phyloP scores from a whole-genome alignment of 352 stramenopile genomes.

The Phytophthora agathidicida region DNA sequence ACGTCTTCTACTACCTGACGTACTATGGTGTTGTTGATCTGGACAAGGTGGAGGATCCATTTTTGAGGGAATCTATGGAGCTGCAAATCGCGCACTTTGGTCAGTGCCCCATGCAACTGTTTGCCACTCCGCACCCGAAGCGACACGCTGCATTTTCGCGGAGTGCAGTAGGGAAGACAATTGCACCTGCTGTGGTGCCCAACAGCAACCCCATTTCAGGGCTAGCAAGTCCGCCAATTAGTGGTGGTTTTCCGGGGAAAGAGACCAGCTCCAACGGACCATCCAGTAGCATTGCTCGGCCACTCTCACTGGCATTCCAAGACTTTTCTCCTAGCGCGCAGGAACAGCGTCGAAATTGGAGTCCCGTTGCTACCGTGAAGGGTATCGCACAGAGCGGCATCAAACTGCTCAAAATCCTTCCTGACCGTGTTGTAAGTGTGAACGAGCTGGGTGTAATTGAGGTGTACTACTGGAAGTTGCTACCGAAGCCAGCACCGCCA shows the following conservation, averaged over 20 bases:
- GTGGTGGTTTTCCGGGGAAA: conserved; percentile 9
- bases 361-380: conserved; percentile 61
- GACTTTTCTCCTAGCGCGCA: conserved; percentile 58
- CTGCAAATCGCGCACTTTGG: conserved; percentile 99
- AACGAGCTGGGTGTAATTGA: conserved; percentile 89
- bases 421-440: conserved; percentile 78
- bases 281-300: conserved; percentile 43
- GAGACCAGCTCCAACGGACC: conserved; percentile 3
- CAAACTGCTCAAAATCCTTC: conserved; percentile 71
- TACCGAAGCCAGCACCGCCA: conserved; percentile 50
- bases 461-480: conserved; percentile 84
- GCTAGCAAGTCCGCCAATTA: conserved; percentile 15
- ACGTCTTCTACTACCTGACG: conserved; percentile 96
- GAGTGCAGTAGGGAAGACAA: conserved; percentile 27
- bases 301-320: conserved; percentile 71
- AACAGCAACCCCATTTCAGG: conserved; percentile 21
- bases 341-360: conserved; percentile 67
- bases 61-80: conserved; percentile 94
- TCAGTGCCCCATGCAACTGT: conserved; percentile 97
- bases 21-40: conserved; percentile 97
- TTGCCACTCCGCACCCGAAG: conserved; percentile 75
- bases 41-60: conserved; percentile 95
- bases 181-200: not conserved
- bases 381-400: conserved; percentile 63
- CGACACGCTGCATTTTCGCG: conserved; percentile 46